phyloP scores from a whole-genome alignment of 352 stramenopile species.

The Pythium sp. region DNA sequence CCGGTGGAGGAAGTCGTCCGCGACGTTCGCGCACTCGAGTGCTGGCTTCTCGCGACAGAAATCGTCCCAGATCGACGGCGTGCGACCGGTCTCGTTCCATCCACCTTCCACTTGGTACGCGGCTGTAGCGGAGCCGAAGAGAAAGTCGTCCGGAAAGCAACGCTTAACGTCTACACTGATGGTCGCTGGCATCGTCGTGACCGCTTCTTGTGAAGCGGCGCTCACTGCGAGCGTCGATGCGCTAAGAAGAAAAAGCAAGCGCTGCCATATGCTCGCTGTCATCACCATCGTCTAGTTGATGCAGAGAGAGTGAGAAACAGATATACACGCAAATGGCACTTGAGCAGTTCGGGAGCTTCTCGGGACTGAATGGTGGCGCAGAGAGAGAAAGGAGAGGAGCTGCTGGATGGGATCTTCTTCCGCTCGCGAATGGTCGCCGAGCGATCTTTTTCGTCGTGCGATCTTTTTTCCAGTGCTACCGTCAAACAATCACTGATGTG shows the following conservation, averaged over 20 bases:
- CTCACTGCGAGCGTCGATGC: background rate
- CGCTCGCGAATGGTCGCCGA: background rate
- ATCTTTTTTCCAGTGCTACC: background rate
- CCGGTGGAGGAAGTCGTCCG: slow-evolving; percentile 92
- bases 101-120: slow-evolving; percentile 94
- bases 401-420: background rate
- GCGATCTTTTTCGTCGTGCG: background rate
- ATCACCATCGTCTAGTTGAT: background rate
- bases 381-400: background rate
- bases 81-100: slow-evolving; percentile 74
- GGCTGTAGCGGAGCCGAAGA: slow-evolving; percentile 88
- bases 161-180: slow-evolving; percentile 15
- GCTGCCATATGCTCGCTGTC: background rate
- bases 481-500: too few relatives aligned
- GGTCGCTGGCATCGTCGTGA: background rate
- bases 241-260: background rate
- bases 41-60: slow-evolving; percentile 63
- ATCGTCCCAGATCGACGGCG: slow-evolving; percentile 90
- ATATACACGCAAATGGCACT: background rate
- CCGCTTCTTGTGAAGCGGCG: background rate
- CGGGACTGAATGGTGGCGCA: background rate
- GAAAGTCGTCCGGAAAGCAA: slow-evolving; percentile 72
- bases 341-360: background rate
- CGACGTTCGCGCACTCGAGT: slow-evolving; percentile 83
- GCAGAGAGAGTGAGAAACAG: background rate